Base-by-base conservation (phyloP, 108 stramenopile species). In the Stephanodiscus minutulus region DNA sequence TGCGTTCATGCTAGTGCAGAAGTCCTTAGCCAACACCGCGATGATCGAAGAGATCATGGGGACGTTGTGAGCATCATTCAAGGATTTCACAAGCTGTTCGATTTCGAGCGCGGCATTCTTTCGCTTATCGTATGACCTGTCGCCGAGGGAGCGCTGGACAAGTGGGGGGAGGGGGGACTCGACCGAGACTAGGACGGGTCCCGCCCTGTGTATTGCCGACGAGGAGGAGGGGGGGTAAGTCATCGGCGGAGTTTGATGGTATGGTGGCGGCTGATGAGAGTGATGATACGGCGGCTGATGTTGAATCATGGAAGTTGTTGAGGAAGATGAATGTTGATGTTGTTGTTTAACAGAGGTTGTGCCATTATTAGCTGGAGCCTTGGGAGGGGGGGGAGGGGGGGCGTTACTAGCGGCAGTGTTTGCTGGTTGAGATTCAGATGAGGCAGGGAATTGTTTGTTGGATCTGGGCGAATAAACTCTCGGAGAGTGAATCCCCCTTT, bases 71-170 rank as follows among this genome's bases (percentile, higher is more conserved):
- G 95, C 95, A 41, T 94, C 91, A 54, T 85, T 87, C 13, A 97
- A 71, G 1, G 80, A 82, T 77, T 97, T 97, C 39, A 98, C 87
- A 25, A 98, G 76, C 21, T 90, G 90, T 83, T 97, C 97, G 44
- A 99, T 93, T 83, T 99, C 98, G 1, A 98, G 68, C 2, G 98
- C 97, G 7, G 97, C 97, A 77, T 96, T 97, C 76, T 99, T 99
- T 3, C 98, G 91, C 83, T 99, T 99, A 31, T 99, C 98, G 63
- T 98, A 98, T 17, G 96, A 96, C n/a, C 98, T 85, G 74, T 99
- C 98, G 22, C 98, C 96, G 49, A 99, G 89, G 43, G 85, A 72
- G 21, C 94, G 84, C 77, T 91, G 84, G 12, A 96, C 85, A n/a
- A 89, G 70, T 13, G 90, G 92, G 9, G 96, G 88, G 22, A 96